Conservation (phyloP, 73 alveolate genomes). For the Uronychia binucleata region DNA sequence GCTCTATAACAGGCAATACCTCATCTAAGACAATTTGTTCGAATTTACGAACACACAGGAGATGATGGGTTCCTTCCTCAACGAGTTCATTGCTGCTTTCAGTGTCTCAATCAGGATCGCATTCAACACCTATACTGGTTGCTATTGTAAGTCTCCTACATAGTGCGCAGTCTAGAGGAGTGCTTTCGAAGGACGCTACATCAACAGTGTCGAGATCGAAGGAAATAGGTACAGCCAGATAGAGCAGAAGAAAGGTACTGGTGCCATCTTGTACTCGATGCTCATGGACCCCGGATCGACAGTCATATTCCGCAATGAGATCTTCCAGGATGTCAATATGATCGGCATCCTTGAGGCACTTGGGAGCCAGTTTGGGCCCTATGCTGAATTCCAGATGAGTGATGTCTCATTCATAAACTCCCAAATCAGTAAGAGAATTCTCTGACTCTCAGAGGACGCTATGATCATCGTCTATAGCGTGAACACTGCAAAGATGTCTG, state of each 20-base stretch:
- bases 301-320: background rate
- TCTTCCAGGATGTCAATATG: background rate
- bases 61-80: background rate
- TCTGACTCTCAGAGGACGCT: background rate
- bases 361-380: background rate
- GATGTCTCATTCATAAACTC: background rate
- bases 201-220: background rate
- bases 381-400: background rate
- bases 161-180: background rate
- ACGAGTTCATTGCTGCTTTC: background rate
- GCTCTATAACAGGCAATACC: background rate
- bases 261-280: background rate
- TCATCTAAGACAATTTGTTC: background rate
- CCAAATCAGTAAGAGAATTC: background rate
- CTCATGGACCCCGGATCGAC: background rate
- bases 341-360: background rate
- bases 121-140: background rate
- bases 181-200: background rate
- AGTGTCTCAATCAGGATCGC: background rate
- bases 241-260: background rate
- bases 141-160: background rate
- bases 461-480: background rate
- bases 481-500: background rate
- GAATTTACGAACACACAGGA: background rate
- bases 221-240: background rate